These are phyloP conservation scores for Xylaria sp. DNA, from an alignment of 2,329 filamentous ascomycete genomes.

Conservation along the genomic window DNA sequence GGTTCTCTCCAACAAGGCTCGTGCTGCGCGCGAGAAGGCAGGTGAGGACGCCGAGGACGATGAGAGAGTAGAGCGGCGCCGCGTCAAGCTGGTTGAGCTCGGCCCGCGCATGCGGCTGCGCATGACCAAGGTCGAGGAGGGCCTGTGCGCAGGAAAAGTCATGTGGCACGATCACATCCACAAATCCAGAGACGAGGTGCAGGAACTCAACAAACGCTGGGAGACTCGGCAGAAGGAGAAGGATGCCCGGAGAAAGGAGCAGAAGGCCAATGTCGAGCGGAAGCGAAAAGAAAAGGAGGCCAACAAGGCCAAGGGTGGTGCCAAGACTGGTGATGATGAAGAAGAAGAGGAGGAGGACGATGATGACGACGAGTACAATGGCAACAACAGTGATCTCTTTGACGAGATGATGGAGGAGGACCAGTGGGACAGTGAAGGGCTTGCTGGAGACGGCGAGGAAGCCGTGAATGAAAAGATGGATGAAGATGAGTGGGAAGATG, in stretches of 20 bases:
- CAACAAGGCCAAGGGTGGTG: conserved; percentile 37
- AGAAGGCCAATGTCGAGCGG: conserved; percentile 84
- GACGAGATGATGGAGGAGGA: conserved; percentile 45
- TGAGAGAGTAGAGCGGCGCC: conserved; percentile 70
- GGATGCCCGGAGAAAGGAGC: conserved; percentile 71
- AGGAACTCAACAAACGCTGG: conserved; percentile 78
- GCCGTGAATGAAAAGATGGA: conserved; percentile 46
- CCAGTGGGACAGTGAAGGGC: conserved; percentile 47
- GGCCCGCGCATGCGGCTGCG: conserved; percentile 85
- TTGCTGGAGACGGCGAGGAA: conserved; percentile 46
- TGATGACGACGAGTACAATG: conserved; percentile 37
- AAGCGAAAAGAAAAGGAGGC: conserved; percentile 60
- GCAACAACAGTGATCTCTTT: conserved; percentile 37
- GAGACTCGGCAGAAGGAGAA: conserved; percentile 72
- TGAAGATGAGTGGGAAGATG: conserved; percentile 49
- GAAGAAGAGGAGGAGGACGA: conserved; percentile 33
- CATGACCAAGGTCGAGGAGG: conserved; percentile 94
- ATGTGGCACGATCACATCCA: conserved; percentile 97
- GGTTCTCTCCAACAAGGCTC: conserved; percentile 49
- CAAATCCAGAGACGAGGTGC: conserved; percentile 73
- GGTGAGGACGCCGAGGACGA: conserved; percentile 39
- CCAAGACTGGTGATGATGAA: conserved; percentile 24
- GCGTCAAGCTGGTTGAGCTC: conserved; percentile 86
- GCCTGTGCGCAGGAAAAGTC: conserved; percentile 79
- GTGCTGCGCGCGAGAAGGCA: conserved; percentile 43